Percentiles rank a stretch among this genome's conserved stretches.
Conservation (phyloP, 2,329 filamentous ascomycete species). For the Neonectria hederae region DNA sequence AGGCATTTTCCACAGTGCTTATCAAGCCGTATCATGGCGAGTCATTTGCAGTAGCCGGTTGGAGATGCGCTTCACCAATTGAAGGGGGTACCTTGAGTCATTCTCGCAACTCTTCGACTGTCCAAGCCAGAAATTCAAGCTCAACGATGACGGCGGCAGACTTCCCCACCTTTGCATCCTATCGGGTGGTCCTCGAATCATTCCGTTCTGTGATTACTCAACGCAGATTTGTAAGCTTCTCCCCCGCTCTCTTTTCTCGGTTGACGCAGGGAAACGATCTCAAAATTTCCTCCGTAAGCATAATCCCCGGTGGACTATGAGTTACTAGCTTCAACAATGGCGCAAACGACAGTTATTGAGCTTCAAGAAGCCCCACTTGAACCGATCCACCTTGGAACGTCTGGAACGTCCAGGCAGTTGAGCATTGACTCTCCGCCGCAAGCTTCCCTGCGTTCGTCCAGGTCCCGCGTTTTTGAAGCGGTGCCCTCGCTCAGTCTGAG, state of each 20-base stretch:
- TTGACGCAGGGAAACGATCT: not conserved
- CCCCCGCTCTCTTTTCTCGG: not conserved
- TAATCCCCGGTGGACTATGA: not conserved
- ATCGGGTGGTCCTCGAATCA: no score
- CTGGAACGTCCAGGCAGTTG: not conserved
- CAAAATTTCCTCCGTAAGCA: not conserved
- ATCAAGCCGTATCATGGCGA: no score
- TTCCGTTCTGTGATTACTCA: not conserved
- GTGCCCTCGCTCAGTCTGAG: not conserved
- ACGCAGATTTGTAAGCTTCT: not conserved
- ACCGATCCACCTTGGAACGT: not conserved
- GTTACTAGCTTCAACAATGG: conserved; percentile 6
- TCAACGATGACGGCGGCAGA: no score
- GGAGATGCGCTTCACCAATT: no score
- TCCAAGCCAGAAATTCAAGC: no score
- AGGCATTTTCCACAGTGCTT: no score
- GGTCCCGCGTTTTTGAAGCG: conserved; percentile 10
- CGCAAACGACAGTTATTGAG: conserved; percentile 11
- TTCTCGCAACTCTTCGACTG: no score
- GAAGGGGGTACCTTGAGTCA: no score
- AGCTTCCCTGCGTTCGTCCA: not conserved
- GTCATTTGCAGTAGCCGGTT: no score
- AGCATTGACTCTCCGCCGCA: not conserved
- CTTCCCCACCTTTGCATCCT: no score
- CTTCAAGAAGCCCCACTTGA: conserved; percentile 10